phyloP scores from a whole-genome alignment of 306 rosid genomes.

The Carpinus viminea region DNA sequence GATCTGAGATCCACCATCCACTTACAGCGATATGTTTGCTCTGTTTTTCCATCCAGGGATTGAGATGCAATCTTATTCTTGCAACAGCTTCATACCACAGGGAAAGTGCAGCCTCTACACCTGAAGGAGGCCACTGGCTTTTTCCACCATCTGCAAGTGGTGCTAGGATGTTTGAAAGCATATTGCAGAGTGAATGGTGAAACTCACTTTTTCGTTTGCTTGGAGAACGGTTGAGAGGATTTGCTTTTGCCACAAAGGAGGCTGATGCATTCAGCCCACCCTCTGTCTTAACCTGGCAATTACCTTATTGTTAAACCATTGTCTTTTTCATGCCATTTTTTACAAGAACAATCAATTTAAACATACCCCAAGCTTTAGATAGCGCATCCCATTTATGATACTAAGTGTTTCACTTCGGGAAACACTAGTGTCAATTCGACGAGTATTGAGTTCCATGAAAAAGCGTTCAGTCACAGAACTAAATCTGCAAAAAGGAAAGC shows the following conservation, averaged over 20 bases:
- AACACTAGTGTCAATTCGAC: slow-evolving; percentile 82
- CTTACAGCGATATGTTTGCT: slow-evolving; percentile 96
- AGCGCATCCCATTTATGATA: slow-evolving; percentile 98
- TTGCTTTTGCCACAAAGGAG: slow-evolving; percentile 99
- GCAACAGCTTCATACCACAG: slow-evolving; percentile 99
- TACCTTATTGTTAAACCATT: slow-evolving; percentile 37
- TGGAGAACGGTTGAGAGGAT: slow-evolving; percentile 91
- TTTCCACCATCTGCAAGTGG: slow-evolving; percentile 99
- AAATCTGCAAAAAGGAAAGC: slow-evolving; percentile 59
- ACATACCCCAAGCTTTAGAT: slow-evolving; percentile 96
- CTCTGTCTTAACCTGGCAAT: slow-evolving; percentile 89
- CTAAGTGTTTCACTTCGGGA: slow-evolving; percentile 97
- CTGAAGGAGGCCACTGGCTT: slow-evolving; percentile 97
- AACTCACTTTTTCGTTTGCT: slow-evolving; percentile 98
- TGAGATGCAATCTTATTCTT: slow-evolving; percentile 76
- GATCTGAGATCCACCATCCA: slow-evolving; percentile 11
- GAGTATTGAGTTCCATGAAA: slow-evolving; percentile 96
- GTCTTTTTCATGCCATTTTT: slow-evolving; percentile 20
- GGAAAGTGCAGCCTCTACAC: slow-evolving; percentile 93
- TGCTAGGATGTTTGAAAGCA: slow-evolving; percentile 96
- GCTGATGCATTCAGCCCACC: slow-evolving; percentile 99
- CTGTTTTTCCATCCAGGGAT: slow-evolving; percentile 98
- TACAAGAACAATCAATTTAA: slow-evolving; percentile 26
- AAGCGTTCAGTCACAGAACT: slow-evolving; percentile 98
- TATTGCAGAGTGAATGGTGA: slow-evolving; percentile 92